Evolutionary conservation across 2,329 filamentous ascomycete species (phyloP).

Genomic region (Meredithiella fracta): DNA sequence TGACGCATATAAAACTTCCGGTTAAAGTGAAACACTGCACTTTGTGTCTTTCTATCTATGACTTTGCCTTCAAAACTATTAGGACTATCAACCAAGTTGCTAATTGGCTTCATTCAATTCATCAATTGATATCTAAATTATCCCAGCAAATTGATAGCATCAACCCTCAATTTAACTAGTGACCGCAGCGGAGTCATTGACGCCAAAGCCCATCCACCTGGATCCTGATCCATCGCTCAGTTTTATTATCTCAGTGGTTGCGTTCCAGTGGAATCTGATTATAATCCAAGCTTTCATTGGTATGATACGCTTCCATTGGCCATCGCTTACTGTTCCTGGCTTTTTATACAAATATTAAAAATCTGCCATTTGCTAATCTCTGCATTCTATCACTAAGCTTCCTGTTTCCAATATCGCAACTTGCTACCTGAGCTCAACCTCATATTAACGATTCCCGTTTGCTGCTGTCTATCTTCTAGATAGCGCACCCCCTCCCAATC

Average conservation of each 20-base stretch:
- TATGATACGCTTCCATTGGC: not conserved
- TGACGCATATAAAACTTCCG: too few species aligned
- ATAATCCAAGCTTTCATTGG: not conserved
- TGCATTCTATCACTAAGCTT: not conserved
- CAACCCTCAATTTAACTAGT: not conserved
- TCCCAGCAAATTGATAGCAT: not conserved
- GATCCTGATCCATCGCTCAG: not conserved
- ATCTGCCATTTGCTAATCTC: not conserved
- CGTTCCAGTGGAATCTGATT: not conserved
- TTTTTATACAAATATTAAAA: not conserved
- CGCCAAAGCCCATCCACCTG: not conserved
- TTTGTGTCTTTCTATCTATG: too few species aligned
- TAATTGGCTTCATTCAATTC: too few species aligned
- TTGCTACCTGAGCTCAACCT: conserved; percentile 1
- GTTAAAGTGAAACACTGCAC: too few species aligned
- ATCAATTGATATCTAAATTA: not conserved
- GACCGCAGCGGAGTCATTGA: not conserved
- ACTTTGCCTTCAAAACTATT: too few species aligned
- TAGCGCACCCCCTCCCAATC: not conserved
- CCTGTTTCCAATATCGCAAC: not conserved
- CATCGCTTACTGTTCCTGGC: not conserved
- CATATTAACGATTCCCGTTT: not conserved
- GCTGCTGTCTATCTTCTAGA: not conserved
- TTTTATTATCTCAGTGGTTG: not conserved
- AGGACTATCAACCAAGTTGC: too few species aligned